Evolutionary conservation across 2,329 filamentous ascomycete species (phyloP), one percentile per base, ranked within the genome.

Genomic region (Ampelomyces quisqualis): DNA sequence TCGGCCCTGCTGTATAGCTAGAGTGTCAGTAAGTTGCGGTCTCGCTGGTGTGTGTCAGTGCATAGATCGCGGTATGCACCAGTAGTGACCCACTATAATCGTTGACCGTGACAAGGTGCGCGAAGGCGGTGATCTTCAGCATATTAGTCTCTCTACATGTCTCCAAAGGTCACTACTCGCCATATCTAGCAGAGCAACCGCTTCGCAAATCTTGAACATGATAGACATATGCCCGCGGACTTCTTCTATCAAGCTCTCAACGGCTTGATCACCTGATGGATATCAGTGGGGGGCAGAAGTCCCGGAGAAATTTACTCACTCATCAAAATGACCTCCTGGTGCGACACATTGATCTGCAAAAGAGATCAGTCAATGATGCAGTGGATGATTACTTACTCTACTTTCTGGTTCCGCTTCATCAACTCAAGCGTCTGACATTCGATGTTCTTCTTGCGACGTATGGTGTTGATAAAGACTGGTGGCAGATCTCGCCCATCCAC

Each of bases 371-470:
- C 10, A 30, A n/a, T n/a, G 22, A n/a, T 3, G n/a, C 7, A n/a
- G n/a, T 7, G 3, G 3, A 7, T n/a, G 3, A 30, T 30, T 15
- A 4, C 6, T 30, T 9, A 2, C 27, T 30, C 17, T 47, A 60
- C 63, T 50, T 70, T 76, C 45, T 73, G 70, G 42, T 97, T 77
- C 26, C 88, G 73, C 61, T 96, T 93, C 49, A 95, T 77, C 8
- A 98, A 75, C 39, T 85, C 79, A 7, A 97, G 65, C 0, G 93
- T 97, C 57, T 94, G 88, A 53, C 90, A 97, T 64, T 97, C 89
- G 21, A 95, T 77, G 40, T 77, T 77, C n/a, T 81, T 81, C 57
- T 85, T 89, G 57, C 83, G 89, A 29, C 77, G 76, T 49, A 84
- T 80, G 1, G 79, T 73, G 50, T 97, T 96, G 64, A 95, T 86